Conservation (phyloP, 176 grass and related monocot species). For the Eragrostis nindensis region DNA sequence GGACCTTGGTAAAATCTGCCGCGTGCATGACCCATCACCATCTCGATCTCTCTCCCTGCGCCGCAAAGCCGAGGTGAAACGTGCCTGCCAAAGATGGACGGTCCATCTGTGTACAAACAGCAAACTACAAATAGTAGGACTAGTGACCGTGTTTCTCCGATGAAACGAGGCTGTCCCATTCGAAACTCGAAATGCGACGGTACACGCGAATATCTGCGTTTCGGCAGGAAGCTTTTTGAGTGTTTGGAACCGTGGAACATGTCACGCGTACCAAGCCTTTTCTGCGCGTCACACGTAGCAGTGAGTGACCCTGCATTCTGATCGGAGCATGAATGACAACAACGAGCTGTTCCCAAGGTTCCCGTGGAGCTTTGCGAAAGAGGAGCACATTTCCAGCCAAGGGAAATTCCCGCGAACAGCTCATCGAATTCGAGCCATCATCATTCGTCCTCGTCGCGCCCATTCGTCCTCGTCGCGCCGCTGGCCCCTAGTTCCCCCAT, state of each 20-base stretch:
- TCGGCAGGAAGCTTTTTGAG: no score
- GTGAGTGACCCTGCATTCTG: not conserved
- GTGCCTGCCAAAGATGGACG: no score
- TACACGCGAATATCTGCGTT: no score
- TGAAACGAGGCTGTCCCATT: no score
- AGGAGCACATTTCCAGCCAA: not conserved
- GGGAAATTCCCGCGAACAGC: not conserved
- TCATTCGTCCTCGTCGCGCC: not conserved
- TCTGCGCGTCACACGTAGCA: no score
- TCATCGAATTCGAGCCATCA: slow-evolving; percentile 20
- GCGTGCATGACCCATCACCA: not conserved
- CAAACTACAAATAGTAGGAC: no score
- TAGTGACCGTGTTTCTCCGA: no score
- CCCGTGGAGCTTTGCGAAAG: slow-evolving; percentile 18
- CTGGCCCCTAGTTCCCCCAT: not conserved
- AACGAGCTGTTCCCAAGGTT: slow-evolving; percentile 7
- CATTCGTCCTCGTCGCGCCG: not conserved
- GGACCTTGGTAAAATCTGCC: slow-evolving; percentile 9
- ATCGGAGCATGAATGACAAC: not conserved
- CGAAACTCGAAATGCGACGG: no score
- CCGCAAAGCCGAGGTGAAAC: no score
- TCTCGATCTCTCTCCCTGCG: not conserved
- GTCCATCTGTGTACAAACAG: no score
- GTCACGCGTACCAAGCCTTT: no score
- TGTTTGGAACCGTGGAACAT: no score